Percentiles rank a stretch among this genome's conserved stretches.
Conservation (phyloP, 1,284 basidiomycete species). For the Malassezia restricta region DNA sequence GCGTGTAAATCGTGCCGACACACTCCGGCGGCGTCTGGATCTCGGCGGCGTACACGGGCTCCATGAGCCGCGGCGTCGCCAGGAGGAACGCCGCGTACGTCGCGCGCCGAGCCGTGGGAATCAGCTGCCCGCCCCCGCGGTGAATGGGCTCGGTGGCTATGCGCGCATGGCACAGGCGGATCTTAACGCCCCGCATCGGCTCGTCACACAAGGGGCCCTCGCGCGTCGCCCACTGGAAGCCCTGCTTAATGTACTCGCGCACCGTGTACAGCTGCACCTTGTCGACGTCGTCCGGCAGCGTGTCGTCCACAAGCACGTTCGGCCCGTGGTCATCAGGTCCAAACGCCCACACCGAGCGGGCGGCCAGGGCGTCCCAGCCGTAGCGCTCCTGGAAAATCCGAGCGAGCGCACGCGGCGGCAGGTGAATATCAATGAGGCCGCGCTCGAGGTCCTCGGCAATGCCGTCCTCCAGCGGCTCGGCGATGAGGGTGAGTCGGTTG, state of each 20-base stretch:
- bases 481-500: slow-evolving; percentile 42
- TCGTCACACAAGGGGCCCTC: slow-evolving; percentile 97
- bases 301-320: slow-evolving; percentile 89
- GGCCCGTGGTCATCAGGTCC: slow-evolving; percentile 80
- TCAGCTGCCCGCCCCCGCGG: slow-evolving; percentile 94
- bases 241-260: slow-evolving; percentile 91
- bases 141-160: slow-evolving; percentile 90
- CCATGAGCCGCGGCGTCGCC: slow-evolving; percentile 54
- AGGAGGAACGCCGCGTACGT: slow-evolving; percentile 99
- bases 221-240: slow-evolving; percentile 96
- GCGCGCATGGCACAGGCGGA: slow-evolving; percentile 80
- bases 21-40: slow-evolving; percentile 97
- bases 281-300: slow-evolving; percentile 86
- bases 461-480: slow-evolving; percentile 43
- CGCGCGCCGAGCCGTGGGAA: slow-evolving; percentile 88
- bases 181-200: slow-evolving; percentile 97
- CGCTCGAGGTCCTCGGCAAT: slow-evolving; percentile 42
- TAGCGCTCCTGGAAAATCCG: slow-evolving; percentile 55
- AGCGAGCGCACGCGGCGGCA: slow-evolving; percentile 34
- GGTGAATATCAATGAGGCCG: slow-evolving; percentile 26
- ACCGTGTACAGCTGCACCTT: slow-evolving; percentile 80
- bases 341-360: slow-evolving; percentile 98
- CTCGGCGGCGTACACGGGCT: slow-evolving; percentile 95
- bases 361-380: slow-evolving; percentile 94
- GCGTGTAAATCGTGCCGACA: slow-evolving; percentile 92